Conservation (phyloP, 2,329 filamentous ascomycete species). For the Cadophora sp. region DNA sequence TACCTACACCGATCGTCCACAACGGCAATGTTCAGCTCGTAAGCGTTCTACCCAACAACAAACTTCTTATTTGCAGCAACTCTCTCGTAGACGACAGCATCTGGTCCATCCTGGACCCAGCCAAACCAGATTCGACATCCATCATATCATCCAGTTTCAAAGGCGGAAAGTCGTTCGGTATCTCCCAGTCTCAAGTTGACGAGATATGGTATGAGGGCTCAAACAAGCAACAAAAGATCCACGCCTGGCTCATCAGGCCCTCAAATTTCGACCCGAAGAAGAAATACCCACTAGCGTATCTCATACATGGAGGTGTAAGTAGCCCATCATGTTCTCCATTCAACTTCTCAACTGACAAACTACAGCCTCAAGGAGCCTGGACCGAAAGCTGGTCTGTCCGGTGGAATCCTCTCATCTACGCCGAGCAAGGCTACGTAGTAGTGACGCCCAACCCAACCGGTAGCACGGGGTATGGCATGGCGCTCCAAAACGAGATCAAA, state of each 20-base stretch:
- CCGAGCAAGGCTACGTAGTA: constrained; percentile 86
- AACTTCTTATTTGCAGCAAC: constrained; percentile 69
- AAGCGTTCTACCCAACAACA: constrained; percentile 55
- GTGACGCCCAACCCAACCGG: constrained; percentile 85
- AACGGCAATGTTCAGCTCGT: constrained; percentile 63
- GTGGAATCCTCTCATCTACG: constrained; percentile 87
- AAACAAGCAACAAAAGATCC: constrained; percentile 68
- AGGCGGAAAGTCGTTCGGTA: constrained; percentile 69
- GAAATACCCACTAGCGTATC: constrained; percentile 79
- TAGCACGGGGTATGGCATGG: constrained; percentile 82
- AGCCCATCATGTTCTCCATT: background rate
- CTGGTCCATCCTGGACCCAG: constrained; percentile 59
- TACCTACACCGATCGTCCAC: constrained; percentile 57
- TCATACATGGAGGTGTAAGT: constrained; percentile 76
- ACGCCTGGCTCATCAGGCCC: constrained; percentile 68
- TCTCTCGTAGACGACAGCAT: constrained; percentile 76
- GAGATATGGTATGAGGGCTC: constrained; percentile 75
- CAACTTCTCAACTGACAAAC: background rate
- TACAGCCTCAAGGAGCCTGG: constrained; percentile 45
- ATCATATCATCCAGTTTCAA: constrained; percentile 69
- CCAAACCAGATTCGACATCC: constrained; percentile 51
- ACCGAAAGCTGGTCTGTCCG: constrained; percentile 62
- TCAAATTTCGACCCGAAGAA: constrained; percentile 70
- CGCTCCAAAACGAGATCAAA: constrained; percentile 77
- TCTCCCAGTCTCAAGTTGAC: constrained; percentile 66